Evolutionary conservation across 306 rosid genomes (phyloP).

Genomic region (Lablab purpureus): DNA sequence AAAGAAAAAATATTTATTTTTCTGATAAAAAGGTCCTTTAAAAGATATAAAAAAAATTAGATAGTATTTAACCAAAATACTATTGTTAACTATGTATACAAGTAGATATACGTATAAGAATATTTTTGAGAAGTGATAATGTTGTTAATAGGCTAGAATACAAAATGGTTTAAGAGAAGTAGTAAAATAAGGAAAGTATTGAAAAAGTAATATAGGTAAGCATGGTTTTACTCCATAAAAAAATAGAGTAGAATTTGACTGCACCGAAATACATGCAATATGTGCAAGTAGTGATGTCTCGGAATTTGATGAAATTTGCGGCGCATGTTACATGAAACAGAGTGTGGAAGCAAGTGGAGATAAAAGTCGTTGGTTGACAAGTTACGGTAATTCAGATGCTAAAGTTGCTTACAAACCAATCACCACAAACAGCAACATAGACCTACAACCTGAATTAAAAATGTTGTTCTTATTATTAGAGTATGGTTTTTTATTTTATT

Average conservation of each 20-base stretch:
- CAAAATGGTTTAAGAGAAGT: not conserved
- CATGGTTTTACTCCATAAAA: not conserved
- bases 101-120: too few relatives aligned
- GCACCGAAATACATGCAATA: conserved; percentile 15
- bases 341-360: conserved; percentile 37
- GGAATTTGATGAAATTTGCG: conserved; percentile 44
- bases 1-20: too few relatives aligned
- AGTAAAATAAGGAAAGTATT: not conserved
- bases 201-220: not conserved
- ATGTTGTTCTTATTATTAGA: not conserved
- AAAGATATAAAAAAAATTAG: too few relatives aligned
- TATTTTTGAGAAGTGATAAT: too few relatives aligned
- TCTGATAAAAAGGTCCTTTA: too few relatives aligned
- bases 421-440: not conserved
- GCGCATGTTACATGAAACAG: conserved; percentile 38
- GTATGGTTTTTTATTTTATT: too few relatives aligned
- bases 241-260: not conserved
- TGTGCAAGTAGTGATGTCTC: not conserved
- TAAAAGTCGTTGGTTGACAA: conserved; percentile 43
- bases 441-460: not conserved
- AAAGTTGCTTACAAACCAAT: conserved; percentile 43
- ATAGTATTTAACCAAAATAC: too few relatives aligned
- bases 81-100: too few relatives aligned
- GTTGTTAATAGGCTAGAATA: too few relatives aligned
- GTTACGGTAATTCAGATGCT: conserved; percentile 42